Evolutionary conservation across 2,329 filamentous ascomycete species (phyloP).

Genomic region (Geosmithia flava): DNA sequence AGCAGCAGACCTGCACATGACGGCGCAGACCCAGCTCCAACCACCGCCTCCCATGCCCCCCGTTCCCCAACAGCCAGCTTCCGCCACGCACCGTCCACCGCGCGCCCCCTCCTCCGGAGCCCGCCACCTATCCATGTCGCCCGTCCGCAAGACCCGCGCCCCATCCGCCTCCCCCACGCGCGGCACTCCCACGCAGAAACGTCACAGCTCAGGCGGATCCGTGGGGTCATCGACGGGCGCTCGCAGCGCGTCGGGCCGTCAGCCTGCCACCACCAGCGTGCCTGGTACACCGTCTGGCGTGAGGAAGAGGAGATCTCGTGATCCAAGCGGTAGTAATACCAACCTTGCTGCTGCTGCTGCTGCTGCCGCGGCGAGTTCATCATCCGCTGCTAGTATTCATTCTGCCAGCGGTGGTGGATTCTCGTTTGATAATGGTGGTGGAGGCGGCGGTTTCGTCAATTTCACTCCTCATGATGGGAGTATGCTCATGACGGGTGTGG

Average conservation of each 20-base stretch:
- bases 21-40: conserved; percentile 20
- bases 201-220: conserved; percentile 26
- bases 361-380: no score
- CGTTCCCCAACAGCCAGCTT: conserved; percentile 9
- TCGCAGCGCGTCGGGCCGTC: conserved; percentile 22
- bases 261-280: conserved; percentile 13
- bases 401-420: no score
- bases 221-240: conserved; percentile 16
- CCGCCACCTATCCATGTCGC: conserved; percentile 28
- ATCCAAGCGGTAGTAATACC: conserved; percentile 16
- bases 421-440: conserved; percentile 10
- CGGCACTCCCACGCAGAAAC: conserved; percentile 12
- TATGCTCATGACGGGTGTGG: conserved; percentile 78
- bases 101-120: conserved; percentile 42
- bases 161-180: conserved; percentile 27
- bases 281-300: conserved; percentile 26
- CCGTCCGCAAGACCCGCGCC: conserved; percentile 28
- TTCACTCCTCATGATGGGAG: conserved; percentile 72
- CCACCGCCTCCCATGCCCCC: conserved; percentile 16
- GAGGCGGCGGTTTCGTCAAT: conserved; percentile 63
- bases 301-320: conserved; percentile 24
- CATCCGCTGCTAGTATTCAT: no score
- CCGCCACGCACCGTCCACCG: conserved; percentile 32
- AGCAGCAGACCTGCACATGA: conserved; percentile 19
- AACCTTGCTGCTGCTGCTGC: conserved; percentile 1